A percentile compares a stretch with the other conserved stretches of the same genome.
Evolutionary conservation across 331 rosid species (phyloP).

Genomic region (Telfairia occidentalis): DNA sequence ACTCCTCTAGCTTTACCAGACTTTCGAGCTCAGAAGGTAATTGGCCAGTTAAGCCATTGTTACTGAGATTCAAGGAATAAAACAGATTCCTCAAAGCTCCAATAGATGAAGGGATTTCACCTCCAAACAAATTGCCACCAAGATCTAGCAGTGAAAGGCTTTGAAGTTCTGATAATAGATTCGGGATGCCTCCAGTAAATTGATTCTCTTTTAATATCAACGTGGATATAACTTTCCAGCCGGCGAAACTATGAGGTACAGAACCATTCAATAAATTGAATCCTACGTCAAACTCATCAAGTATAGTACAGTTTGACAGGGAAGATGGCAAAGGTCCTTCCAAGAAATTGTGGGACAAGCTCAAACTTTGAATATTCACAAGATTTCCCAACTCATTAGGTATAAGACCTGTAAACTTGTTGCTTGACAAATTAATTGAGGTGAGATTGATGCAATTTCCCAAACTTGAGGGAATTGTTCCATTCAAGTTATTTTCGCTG

Average conservation of each 20-base stretch:
- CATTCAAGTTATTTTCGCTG: slow-evolving; percentile 40
- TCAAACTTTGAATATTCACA: slow-evolving; percentile 28
- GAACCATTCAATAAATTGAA: slow-evolving; percentile 63
- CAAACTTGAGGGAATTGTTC: slow-evolving; percentile 57
- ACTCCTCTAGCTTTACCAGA: slow-evolving; percentile 18
- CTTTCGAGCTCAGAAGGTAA: slow-evolving; percentile 45
- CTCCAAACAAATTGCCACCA: slow-evolving; percentile 67
- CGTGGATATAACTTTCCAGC: slow-evolving; percentile 37
- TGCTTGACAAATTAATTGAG: slow-evolving; percentile 33
- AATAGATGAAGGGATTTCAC: slow-evolving; percentile 47
- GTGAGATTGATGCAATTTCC: slow-evolving; percentile 46
- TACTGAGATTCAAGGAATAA: slow-evolving; percentile 62
- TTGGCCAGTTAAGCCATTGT: slow-evolving; percentile 49
- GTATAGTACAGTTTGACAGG: slow-evolving; percentile 41
- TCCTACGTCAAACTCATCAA: slow-evolving; percentile 48
- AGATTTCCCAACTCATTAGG: slow-evolving; percentile 59
- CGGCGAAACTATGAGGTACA: slow-evolving; percentile 39
- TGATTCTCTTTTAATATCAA: slow-evolving; percentile 50
- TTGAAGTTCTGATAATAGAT: slow-evolving; percentile 31
- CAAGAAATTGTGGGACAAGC: slow-evolving; percentile 44
- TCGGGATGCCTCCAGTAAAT: slow-evolving; percentile 53
- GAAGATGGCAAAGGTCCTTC: slow-evolving; percentile 58
- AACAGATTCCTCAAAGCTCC: slow-evolving; percentile 45
- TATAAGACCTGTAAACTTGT: slow-evolving; percentile 41
- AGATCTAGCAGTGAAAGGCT: slow-evolving; percentile 51